phyloP scores from a whole-genome alignment of 331 rosid genomes.

The Pyrus hybrid region DNA sequence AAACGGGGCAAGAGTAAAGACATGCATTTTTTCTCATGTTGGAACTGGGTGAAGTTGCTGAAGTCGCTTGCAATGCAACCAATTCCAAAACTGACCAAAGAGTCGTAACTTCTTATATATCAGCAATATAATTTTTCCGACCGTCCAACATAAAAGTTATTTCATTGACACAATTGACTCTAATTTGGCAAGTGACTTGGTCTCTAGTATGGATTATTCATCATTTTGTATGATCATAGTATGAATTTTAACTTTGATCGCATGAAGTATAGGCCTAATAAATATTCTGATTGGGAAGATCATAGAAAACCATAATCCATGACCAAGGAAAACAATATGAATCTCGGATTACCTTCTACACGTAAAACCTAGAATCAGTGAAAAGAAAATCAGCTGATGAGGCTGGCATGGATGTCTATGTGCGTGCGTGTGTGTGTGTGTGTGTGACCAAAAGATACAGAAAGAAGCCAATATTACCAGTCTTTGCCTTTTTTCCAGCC shows the following conservation, averaged over 20 bases:
- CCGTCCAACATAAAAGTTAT: neutral
- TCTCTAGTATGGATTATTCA: neutral
- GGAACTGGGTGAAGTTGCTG: neutral
- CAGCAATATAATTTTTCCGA: neutral
- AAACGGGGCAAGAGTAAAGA: neutral
- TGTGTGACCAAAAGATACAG: neutral
- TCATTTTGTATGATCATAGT: neutral
- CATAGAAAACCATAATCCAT: neutral
- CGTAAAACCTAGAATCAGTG: neutral
- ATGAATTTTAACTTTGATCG: neutral
- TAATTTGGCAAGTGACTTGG: neutral
- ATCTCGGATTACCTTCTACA: neutral
- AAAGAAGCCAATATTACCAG: constrained; percentile 58
- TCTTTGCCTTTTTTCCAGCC: constrained; percentile 93
- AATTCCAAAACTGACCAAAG: neutral
- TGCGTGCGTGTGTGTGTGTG: neutral
- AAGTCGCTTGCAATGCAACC: neutral
- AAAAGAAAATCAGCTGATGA: neutral
- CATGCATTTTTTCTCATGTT: neutral
- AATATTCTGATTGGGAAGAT: neutral
- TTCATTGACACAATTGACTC: neutral
- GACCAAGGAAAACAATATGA: neutral
- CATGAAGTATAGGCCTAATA: neutral
- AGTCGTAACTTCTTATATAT: neutral
- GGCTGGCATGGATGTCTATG: neutral